Percentiles rank a stretch among this genome's conserved stretches.
phyloP scores from a whole-genome alignment of 495 filamentous ascomycete genomes.

The Pyrenopolyporus hunteri region DNA sequence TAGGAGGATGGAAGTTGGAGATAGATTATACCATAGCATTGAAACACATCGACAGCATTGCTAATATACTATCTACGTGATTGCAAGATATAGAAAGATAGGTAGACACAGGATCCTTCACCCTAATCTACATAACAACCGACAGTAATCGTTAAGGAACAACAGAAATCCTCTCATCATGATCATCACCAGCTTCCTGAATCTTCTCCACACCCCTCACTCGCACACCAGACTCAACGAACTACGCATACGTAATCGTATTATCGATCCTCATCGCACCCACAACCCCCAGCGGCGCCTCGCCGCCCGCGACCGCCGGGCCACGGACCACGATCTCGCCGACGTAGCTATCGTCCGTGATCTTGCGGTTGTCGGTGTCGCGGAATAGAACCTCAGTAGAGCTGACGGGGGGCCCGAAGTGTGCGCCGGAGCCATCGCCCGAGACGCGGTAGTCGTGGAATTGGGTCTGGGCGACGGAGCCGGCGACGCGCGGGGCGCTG shows the following conservation, averaged over 20 bases:
- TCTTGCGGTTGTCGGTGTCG: conserved; percentile 64
- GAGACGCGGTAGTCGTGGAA: conserved; percentile 84
- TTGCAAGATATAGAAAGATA: no score
- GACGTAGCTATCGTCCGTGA: conserved; percentile 60
- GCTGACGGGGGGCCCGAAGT: conserved; percentile 85
- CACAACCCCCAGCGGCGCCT: conserved; percentile 63
- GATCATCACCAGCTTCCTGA: neutral
- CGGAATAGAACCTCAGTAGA: conserved; percentile 76
- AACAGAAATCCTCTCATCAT: neutral
- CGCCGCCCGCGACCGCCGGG: conserved; percentile 68
- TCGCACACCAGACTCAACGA: neutral
- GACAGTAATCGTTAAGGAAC: neutral
- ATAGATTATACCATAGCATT: neutral
- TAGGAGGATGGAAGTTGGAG: no score
- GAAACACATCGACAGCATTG: neutral
- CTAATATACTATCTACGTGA: neutral
- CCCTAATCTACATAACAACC: neutral
- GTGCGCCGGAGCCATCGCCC: conserved; percentile 58
- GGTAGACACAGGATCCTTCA: neutral
- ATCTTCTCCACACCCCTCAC: neutral
- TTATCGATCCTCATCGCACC: conserved; percentile 61
- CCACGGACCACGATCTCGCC: conserved; percentile 74
- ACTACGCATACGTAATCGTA: conserved; percentile 56
- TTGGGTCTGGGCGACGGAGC: conserved; percentile 81
- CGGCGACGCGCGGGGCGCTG: conserved; percentile 80